Conservation (phyloP, 352 stramenopile species). For the Pythium phragmitis region DNA sequence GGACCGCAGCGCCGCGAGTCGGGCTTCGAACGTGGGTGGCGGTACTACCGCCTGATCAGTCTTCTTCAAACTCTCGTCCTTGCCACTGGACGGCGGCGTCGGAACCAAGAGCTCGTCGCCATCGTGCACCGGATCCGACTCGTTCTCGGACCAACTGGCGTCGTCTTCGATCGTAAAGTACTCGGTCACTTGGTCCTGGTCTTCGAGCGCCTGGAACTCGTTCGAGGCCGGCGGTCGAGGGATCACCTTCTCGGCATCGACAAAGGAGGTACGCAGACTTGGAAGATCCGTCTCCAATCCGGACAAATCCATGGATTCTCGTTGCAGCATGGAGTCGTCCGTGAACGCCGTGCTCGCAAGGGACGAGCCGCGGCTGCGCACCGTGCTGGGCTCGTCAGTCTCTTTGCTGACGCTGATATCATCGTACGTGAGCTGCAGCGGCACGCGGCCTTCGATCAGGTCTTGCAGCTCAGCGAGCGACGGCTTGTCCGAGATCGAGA, state of each 20-base stretch:
- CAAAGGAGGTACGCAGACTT: not conserved
- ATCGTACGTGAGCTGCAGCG: constrained; percentile 22
- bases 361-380: constrained; percentile 16
- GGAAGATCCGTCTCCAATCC: constrained; percentile 2
- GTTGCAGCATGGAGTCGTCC: constrained; percentile 2
- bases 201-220: constrained; percentile 10
- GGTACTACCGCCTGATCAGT: not conserved
- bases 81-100: no score
- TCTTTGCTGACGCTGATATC: constrained; percentile 1
- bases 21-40: not conserved
- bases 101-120: not conserved
- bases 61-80: not conserved
- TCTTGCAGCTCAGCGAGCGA: constrained; percentile 17
- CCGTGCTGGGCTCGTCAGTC: not conserved
- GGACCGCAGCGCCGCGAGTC: constrained; percentile 1
- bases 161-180: constrained; percentile 21
- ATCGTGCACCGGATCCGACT: constrained; percentile 2
- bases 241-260: constrained; percentile 5
- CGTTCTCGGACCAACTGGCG: constrained; percentile 10
- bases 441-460: constrained; percentile 25
- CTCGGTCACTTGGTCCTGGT: constrained; percentile 12
- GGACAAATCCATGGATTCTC: constrained; percentile 16
- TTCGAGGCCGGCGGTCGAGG: not conserved
- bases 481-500: constrained; percentile 51
- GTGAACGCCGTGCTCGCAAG: constrained; percentile 15